Percentiles rank a stretch among this genome's conserved stretches.
These are phyloP conservation scores for Suhomyces anneliseae DNA, from an alignment of 1,139 yeast species.

Conservation along the genomic window DNA sequence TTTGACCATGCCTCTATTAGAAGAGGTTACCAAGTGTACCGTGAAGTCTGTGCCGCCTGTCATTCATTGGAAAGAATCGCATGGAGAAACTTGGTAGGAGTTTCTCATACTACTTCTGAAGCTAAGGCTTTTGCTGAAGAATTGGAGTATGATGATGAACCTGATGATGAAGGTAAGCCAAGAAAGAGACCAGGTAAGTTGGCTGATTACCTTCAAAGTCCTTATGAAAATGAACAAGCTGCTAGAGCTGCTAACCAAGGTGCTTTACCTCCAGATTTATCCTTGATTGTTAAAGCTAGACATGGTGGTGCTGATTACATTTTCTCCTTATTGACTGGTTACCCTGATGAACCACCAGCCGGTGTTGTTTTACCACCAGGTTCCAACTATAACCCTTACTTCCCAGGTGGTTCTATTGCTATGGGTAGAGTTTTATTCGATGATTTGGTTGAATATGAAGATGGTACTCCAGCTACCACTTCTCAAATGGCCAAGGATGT, in stretches of 20 bases:
- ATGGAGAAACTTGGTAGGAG: conserved; percentile 98
- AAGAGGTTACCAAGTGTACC: conserved; percentile 98
- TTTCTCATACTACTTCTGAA: conserved; percentile 87
- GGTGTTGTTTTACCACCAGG: conserved; percentile 94
- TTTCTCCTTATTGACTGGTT: conserved; percentile 93
- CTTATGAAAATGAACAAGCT: conserved; percentile 97
- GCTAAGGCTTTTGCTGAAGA: conserved; percentile 95
- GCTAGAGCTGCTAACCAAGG: conserved; percentile 99
- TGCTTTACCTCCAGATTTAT: conserved; percentile 97
- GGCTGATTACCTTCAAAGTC: conserved; percentile 93
- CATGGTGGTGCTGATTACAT: conserved; percentile 98
- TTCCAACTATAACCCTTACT: conserved; percentile 96
- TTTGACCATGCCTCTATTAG: conserved; percentile 97
- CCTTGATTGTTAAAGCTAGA: conserved; percentile 97
- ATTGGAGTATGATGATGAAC: conserved; percentile 97
- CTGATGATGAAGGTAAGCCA: conserved; percentile 99
- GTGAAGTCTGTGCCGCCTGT: conserved; percentile 99
- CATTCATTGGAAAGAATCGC: conserved; percentile 96
- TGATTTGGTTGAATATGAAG: conserved; percentile 96
- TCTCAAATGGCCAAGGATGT: conserved; percentile 99
- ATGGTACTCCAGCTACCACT: conserved; percentile 97
- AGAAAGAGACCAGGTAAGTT: conserved; percentile 98
- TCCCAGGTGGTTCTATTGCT: conserved; percentile 99
- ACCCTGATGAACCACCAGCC: conserved; percentile 98
- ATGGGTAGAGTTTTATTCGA: conserved; percentile 98